Evolutionary conservation across 179 eudicot species (phyloP), one percentile per base, ranked within the genome.

Genomic region (Dionaea muscipula): DNA sequence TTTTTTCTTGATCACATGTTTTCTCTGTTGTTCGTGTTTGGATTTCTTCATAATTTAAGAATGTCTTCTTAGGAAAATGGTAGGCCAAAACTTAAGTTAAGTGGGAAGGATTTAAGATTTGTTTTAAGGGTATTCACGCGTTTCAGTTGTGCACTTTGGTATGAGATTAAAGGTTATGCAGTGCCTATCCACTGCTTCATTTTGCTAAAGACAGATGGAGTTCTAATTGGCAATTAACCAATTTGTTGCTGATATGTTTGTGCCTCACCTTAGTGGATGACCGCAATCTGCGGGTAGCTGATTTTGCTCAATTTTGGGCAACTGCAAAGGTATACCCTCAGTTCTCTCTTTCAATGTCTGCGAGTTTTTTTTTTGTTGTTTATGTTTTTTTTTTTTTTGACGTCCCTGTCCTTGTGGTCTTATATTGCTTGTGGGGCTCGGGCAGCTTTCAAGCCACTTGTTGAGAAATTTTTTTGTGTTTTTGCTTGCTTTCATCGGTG

Each of bases 271-370:
- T 93, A 93, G 99, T 93, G 99, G 99, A 93, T 93, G 99, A 93
- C 99, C 99, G 99, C 96, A 93, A 93, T 93, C 99, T 93, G 96
- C 99, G 99, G 96, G 93, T 93, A 78, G 99, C 99, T 81, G 99
- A 93, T 75, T 93, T 88, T 93, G 89, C 96, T 93, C 99, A 93
- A 78, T 93, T 88, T 93, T 93, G 99, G 99, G 99, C 99, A 93
- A 82, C 78, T 77, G 99, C 94, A 60, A 93, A 93, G 99, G 99
- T 93, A 93, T 82, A 88, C 75, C 66, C 78, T 77, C 66, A 56
- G 51, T 73, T 73, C 86, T 67, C 65, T 82, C 62, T 70, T 70
- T 56, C 61, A 68, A 60, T 63, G 72, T 74, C 55, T 70, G 68
- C 28, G 73, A 70, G 73, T n/a, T 67, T 65, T 67, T 63, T 61